These are phyloP conservation scores for Cyberlindnera mycetangii DNA, from an alignment of 805 yeast genomes.

Conservation along the genomic window DNA sequence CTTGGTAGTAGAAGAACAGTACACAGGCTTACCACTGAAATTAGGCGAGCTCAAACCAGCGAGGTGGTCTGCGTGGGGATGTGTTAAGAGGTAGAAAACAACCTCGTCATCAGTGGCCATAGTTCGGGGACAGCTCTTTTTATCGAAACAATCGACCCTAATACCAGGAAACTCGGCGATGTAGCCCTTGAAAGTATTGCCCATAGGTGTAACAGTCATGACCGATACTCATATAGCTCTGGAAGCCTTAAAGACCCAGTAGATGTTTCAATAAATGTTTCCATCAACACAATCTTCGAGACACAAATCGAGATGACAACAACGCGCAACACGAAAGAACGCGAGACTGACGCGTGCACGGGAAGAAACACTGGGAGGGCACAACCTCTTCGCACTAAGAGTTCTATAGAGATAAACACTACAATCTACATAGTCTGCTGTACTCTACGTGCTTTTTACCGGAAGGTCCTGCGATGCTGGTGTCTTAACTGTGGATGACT, in stretches of 20 bases:
- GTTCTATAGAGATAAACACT: no score
- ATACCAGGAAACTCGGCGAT: conserved; percentile 12
- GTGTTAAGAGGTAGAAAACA: conserved; percentile 41
- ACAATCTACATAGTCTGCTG: no score
- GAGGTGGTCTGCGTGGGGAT: conserved; percentile 54
- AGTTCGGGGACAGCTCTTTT: conserved; percentile 1
- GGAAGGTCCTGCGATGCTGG: no score
- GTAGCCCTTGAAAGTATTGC: conserved; percentile 11
- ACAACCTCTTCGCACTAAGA: no score
- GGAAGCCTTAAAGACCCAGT: neutral
- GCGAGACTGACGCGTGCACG: neutral
- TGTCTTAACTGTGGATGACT: no score
- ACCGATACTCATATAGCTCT: neutral
- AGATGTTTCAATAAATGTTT: neutral
- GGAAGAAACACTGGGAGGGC: no score
- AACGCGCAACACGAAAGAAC: neutral
- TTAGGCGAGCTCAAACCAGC: conserved; percentile 39
- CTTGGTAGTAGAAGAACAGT: conserved; percentile 45
- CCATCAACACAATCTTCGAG: no score
- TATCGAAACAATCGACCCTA: conserved; percentile 11
- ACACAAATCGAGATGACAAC: neutral
- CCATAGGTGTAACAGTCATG: neutral
- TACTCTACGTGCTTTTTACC: no score
- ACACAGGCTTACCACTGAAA: conserved; percentile 40
- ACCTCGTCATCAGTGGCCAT: conserved; percentile 3